Evolutionary conservation across 345 rosid species (phyloP), one percentile per base, ranked within the genome.

Genomic region (Lepidium didymum): DNA sequence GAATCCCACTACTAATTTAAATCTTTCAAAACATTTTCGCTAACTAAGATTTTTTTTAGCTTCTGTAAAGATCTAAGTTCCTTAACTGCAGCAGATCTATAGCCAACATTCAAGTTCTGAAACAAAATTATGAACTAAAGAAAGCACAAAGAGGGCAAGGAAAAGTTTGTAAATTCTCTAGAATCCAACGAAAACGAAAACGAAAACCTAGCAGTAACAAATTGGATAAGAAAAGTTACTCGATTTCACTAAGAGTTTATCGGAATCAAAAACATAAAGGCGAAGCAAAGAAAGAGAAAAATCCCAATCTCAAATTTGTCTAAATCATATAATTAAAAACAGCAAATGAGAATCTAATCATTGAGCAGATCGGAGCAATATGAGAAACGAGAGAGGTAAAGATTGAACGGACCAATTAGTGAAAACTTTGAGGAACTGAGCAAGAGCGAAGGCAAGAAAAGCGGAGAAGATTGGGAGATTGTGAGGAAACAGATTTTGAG

Each of bases 401-500:
- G 61, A 73, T 64, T 25, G 47, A 49, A 86, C 81, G 72, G 79
- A 89, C 96, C 98, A 90, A 79, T 91, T 81, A 67, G 97, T 92
- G 85, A 92, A 92, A 74, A 92, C 75, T 84, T 93, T 93, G 79
- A 93, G 97, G 82, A 90, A 85, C 78, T 93, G 98, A 66, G 98
- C 98, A 43, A 93, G 75, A 33, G 98, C 89, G 78, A 84, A 90
- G 52, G 98, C 91, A 10, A 90, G 92, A 69, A 93, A 88, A 19
- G 98, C 90, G 8, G 97, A 81, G 77, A 93, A 15, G 68, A 93
- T 85, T 34, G 98, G 96, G 40, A 82, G 93, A 53, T 92, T 88
- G 82, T 66, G 72, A 9, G 91, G 88, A 12, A 85, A 64, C 64
- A 75, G 62, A 56, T 56, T 53, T 23, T 31, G 64, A 34, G 88